phyloP scores from a whole-genome alignment of 306 rosid species.

The Clitoria ternatea region DNA sequence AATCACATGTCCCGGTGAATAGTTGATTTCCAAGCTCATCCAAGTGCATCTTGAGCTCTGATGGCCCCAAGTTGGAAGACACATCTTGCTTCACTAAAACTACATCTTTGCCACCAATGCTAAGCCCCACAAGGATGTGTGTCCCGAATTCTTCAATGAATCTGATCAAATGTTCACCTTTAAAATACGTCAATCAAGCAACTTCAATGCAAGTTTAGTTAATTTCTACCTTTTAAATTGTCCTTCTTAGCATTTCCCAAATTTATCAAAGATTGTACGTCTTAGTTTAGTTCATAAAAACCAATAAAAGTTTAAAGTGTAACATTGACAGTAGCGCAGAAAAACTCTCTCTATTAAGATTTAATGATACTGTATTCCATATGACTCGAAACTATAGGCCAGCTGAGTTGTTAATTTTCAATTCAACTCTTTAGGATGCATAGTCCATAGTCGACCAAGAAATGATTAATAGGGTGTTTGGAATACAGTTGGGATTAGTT shows the following conservation, averaged over 20 bases:
- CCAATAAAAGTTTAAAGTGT: too few species aligned
- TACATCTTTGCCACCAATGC: slow-evolving; percentile 78
- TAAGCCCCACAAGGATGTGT: slow-evolving; percentile 80
- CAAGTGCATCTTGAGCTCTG: slow-evolving; percentile 67
- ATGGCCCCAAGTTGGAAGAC: slow-evolving; percentile 54
- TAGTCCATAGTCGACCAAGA: slow-evolving; percentile 7
- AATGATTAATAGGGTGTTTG: too few species aligned
- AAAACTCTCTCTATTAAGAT: too few species aligned
- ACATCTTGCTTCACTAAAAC: slow-evolving; percentile 72
- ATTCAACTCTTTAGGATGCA: background rate
- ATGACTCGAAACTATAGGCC: too few species aligned
- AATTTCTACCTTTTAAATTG: background rate
- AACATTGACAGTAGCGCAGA: too few species aligned
- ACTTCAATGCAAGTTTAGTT: background rate
- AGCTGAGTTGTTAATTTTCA: too few species aligned
- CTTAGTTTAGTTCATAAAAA: too few species aligned
- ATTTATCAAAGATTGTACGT: background rate
- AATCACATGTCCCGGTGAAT: slow-evolving; percentile 77
- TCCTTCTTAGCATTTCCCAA: background rate
- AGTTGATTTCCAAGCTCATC: slow-evolving; percentile 86
- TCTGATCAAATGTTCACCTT: slow-evolving; percentile 30
- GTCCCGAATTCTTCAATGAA: slow-evolving; percentile 90
- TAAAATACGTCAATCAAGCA: slow-evolving; percentile 14
- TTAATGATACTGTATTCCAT: too few species aligned
- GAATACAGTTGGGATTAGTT: too few species aligned